Evolutionary conservation across 495 filamentous ascomycete genomes (phyloP).

Genomic region (Hypoxylon crocopeplum): DNA sequence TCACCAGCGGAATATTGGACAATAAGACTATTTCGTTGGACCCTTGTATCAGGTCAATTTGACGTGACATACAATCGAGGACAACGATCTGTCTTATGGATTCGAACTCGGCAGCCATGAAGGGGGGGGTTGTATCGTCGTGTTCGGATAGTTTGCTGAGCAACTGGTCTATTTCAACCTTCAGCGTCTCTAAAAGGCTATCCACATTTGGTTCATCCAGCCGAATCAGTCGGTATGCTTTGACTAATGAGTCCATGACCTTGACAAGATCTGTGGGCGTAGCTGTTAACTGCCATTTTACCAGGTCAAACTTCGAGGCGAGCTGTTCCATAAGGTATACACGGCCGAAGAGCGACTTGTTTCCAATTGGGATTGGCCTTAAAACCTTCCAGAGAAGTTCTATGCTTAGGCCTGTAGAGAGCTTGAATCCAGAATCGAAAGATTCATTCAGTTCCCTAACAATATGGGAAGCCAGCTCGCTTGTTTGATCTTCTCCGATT

Average conservation of each 20-base stretch:
- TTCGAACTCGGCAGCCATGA: constrained; percentile 70
- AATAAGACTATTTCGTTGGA: constrained; percentile 49
- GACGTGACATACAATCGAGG: constrained; percentile 44
- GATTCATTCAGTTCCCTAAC: constrained; percentile 45
- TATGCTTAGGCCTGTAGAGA: constrained; percentile 83
- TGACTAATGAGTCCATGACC: constrained; percentile 59
- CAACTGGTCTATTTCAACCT: constrained; percentile 63
- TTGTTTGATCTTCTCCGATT: constrained; percentile 26
- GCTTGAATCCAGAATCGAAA: constrained; percentile 60
- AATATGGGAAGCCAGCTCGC: constrained; percentile 41
- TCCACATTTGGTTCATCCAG: constrained; percentile 50
- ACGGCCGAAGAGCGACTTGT: constrained; percentile 56
- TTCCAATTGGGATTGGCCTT: constrained; percentile 61
- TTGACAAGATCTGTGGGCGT: constrained; percentile 50
- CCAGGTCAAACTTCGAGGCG: constrained; percentile 74
- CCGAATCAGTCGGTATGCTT: constrained; percentile 57
- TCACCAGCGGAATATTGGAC: constrained; percentile 51
- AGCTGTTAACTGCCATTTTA: constrained; percentile 59
- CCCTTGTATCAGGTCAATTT: constrained; percentile 15
- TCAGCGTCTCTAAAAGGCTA: constrained; percentile 57
- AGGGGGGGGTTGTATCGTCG: constrained; percentile 51
- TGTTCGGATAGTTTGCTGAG: constrained; percentile 52
- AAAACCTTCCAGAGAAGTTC: constrained; percentile 79
- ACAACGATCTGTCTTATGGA: constrained; percentile 68
- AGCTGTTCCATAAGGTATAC: constrained; percentile 69